Evolutionary conservation across 2,329 filamentous ascomycete genomes (phyloP), one percentile per base, ranked within the genome.

Genomic region (Phialophora tarda): DNA sequence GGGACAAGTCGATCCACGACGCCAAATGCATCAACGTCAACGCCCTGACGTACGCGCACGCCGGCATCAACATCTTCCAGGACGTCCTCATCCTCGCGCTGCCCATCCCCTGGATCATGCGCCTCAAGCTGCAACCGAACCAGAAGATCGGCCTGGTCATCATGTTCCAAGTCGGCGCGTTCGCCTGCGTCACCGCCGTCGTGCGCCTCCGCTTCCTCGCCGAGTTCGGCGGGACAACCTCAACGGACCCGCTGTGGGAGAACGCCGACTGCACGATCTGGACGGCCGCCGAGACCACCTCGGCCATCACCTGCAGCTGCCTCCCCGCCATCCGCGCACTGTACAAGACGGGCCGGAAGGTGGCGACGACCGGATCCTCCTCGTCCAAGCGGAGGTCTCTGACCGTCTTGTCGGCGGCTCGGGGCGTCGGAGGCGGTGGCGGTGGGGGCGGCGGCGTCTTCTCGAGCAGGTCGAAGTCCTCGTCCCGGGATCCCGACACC

Each of bases 1-100:
- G 86, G 86, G 77, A 75, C 0, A 76, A 75, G 12, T 88, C 54
- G 79, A 79, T 1, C 74, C 80, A 59, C 34, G 2, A 73, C 0
- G 86, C 86, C 0, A 75, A 68, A 1, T 88, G 86, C 66, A 72
- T 83, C 32, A 77, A 85, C 62, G 74, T 83, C 66, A 86, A 84
- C 64, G 75, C 76, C 1, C 77, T 86, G 2, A 80, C 77, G 0
- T 87, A 83, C 82, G 78, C 81, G 28, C 82, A 84, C 41, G 85
- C 85, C 0, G 79, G 73, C 23, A 80, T 85, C 62, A 84, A 82
- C 66, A 86, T 88, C 51, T 74, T 76, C 0, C 75, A 85, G 26
- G 85, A 88, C 66, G 14, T 84, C 2, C 82, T 81, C 78, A 82
- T 87, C 73, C 77, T 87, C 26, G 78, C 74, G 0, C 75, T 88